A percentile compares a stretch with the other conserved stretches of the same genome.
These are phyloP conservation scores for Gaillardinia entomophila DNA, from an alignment of 805 yeast species.

Conservation along the genomic window DNA sequence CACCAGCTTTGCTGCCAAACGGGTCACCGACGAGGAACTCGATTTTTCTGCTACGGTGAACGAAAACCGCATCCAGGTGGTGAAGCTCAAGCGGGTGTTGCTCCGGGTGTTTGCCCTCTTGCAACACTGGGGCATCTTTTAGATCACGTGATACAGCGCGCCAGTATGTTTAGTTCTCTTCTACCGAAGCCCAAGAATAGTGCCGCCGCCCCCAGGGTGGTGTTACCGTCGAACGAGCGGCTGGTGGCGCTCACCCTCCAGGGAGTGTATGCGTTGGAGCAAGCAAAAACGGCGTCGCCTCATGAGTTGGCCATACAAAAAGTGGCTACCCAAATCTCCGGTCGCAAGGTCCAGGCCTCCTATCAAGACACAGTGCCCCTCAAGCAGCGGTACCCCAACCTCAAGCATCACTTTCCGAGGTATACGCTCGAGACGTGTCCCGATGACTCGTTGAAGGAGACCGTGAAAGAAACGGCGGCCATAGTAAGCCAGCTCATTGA, in stretches of 20 bases:
- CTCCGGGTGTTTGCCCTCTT: slow-evolving; percentile 15
- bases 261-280: no score
- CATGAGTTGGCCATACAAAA: no score
- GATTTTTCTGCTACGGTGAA: slow-evolving; percentile 16
- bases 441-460: slow-evolving; percentile 38
- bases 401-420: slow-evolving; percentile 35
- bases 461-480: slow-evolving; percentile 50
- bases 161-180: not conserved
- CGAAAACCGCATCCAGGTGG: slow-evolving; percentile 7
- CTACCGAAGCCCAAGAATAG: not conserved
- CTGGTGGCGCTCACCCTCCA: no score
- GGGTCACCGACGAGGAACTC: slow-evolving; percentile 10
- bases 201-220: no score
- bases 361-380: slow-evolving; percentile 59
- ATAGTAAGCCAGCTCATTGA: slow-evolving; percentile 49
- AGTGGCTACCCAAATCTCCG: no score
- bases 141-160: not conserved
- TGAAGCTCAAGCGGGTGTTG: slow-evolving; percentile 8
- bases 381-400: slow-evolving; percentile 33
- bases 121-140: slow-evolving; percentile 21
- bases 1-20: slow-evolving; percentile 4
- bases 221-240: no score
- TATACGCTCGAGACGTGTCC: slow-evolving; percentile 33
- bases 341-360: slow-evolving; percentile 36
- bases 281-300: no score